These are phyloP conservation scores for Schoenoplectus tabernaemontani DNA, from an alignment of 202 grass and related monocot genomes.

Conservation along the genomic window DNA sequence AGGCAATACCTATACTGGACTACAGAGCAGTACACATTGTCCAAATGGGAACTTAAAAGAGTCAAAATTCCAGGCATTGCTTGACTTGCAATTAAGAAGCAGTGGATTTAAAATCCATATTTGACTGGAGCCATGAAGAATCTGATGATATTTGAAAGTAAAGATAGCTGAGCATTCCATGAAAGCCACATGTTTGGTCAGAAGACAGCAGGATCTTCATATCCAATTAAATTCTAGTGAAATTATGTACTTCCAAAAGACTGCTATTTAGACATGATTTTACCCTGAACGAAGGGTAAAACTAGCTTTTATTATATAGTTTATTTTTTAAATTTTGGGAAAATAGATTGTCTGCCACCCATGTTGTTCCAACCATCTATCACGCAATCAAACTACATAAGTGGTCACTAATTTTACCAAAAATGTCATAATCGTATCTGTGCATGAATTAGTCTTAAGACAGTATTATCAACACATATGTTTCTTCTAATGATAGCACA, in stretches of 20 bases:
- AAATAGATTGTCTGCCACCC: neutral
- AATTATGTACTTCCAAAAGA: neutral
- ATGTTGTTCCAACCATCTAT: neutral
- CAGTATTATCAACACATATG: neutral
- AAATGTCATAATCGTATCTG: neutral
- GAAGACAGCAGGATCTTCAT: neutral
- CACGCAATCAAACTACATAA: neutral
- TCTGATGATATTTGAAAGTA: neutral
- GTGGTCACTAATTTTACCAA: neutral
- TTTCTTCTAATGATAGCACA: neutral
- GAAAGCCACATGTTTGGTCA: neutral
- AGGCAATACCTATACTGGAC: neutral
- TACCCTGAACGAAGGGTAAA: neutral
- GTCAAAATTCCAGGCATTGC: neutral
- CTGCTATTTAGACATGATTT: neutral
- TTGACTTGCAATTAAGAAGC: neutral
- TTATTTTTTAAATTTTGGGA: neutral
- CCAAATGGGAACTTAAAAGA: neutral
- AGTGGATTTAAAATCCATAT: neutral
- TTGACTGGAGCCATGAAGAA: neutral
- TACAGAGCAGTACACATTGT: neutral
- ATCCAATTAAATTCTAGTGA: neutral
- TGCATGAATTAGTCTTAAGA: neutral
- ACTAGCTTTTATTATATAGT: neutral
- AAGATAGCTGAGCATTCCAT: neutral